Conservation (phyloP, 169 alveolate species). For the Eimeria brunetti region DNA sequence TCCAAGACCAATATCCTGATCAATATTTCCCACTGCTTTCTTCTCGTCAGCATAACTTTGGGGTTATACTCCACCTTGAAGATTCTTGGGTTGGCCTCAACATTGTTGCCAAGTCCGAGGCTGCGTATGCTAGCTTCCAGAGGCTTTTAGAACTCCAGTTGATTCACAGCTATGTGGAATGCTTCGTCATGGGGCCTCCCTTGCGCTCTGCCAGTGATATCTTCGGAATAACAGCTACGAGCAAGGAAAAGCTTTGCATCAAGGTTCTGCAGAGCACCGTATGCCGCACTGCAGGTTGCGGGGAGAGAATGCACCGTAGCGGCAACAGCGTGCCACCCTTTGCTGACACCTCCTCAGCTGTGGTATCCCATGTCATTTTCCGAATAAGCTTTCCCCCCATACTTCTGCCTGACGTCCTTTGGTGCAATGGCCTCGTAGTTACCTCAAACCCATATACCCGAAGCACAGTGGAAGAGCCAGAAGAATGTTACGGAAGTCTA, state of each 20-base stretch:
- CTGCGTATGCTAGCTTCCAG: constrained; percentile 35
- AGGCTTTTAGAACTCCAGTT: constrained; percentile 47
- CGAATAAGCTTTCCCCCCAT: constrained; percentile 63
- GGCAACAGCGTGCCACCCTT: not conserved
- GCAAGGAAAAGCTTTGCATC: constrained; percentile 34
- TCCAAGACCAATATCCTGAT: constrained; percentile 3
- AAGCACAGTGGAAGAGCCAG: not conserved
- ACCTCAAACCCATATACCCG: constrained; percentile 5
- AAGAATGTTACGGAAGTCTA: not conserved
- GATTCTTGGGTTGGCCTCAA: constrained; percentile 42
- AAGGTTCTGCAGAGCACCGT: constrained; percentile 39
- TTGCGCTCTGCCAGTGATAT: constrained; percentile 12
- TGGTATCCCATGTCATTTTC: constrained; percentile 40
- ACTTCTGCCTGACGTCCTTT: constrained; percentile 35
- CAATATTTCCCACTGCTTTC: constrained; percentile 35
- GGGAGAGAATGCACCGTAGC: not conserved
- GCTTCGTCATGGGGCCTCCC: constrained; percentile 70
- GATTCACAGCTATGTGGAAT: constrained; percentile 34
- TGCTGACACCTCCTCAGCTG: not conserved
- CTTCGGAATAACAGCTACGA: constrained; percentile 28
- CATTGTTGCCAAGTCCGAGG: constrained; percentile 39
- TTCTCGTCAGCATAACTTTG: constrained; percentile 61
- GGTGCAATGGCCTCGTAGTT: constrained; percentile 37
- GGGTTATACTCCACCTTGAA: constrained; percentile 47
- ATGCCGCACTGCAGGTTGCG: constrained; percentile 26